Evolutionary conservation across 805 yeast species (phyloP).

Genomic region (Nakazawaea wyomingensis): DNA sequence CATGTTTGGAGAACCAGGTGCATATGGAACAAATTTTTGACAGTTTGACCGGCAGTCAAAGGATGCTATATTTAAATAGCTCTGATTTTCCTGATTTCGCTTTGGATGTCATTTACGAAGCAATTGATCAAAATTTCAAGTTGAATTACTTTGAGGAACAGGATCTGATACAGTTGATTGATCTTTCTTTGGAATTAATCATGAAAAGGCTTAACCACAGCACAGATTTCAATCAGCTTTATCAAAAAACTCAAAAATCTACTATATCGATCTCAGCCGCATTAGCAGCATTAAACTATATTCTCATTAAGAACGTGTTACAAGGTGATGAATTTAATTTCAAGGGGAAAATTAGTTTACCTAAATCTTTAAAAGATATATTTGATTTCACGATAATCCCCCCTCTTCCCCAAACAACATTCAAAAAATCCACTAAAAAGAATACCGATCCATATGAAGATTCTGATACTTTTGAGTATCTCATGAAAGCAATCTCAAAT

Average conservation of each 20-base stretch:
- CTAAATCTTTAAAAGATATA: constrained; percentile 12
- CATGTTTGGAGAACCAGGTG: not conserved
- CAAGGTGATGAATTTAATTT: constrained; percentile 13
- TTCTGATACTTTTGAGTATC: not conserved
- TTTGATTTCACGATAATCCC: constrained; percentile 25
- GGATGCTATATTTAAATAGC: constrained; percentile 2
- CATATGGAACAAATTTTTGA: not conserved
- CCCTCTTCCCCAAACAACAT: constrained; percentile 23
- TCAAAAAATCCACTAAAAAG: constrained; percentile 14
- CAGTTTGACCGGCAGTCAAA: not conserved
- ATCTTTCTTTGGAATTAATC: constrained; percentile 11
- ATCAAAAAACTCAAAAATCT: constrained; percentile 14
- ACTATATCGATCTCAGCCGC: constrained; percentile 28
- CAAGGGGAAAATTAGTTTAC: constrained; percentile 12
- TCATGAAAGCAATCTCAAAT: too few relatives aligned
- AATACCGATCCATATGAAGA: constrained; percentile 14
- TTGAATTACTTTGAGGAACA: constrained; percentile 20
- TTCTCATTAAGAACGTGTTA: constrained; percentile 21
- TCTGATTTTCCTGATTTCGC: constrained; percentile 16
- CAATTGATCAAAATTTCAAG: constrained; percentile 27
- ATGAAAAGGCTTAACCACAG: not conserved
- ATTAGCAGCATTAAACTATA: constrained; percentile 29
- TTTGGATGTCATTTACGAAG: constrained; percentile 23
- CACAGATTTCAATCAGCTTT: constrained; percentile 18
- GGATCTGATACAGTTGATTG: constrained; percentile 18